Conservation (phyloP, 768 basidiomycete genomes). For the Leccinum rimulosum region DNA sequence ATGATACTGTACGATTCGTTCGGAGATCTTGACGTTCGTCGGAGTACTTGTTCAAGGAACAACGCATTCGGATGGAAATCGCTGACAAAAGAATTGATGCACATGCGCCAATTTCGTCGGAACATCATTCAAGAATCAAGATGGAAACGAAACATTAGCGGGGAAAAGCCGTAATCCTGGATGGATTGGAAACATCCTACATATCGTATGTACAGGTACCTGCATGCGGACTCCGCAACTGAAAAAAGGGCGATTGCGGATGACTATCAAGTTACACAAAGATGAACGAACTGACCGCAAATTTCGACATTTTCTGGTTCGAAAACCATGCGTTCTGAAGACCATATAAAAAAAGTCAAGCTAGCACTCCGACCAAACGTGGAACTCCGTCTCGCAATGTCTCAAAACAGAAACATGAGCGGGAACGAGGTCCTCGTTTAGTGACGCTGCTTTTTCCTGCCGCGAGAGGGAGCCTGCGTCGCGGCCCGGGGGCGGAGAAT, state of each 20-base stretch:
- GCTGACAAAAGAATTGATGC: neutral
- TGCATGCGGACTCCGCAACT: neutral
- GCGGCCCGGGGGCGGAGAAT: conserved; percentile 5
- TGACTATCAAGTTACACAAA: neutral
- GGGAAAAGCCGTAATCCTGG: neutral
- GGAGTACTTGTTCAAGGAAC: no score
- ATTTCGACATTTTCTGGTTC: neutral
- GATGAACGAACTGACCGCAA: neutral
- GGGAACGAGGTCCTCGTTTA: conserved; percentile 13
- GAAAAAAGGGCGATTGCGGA: neutral
- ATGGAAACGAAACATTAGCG: neutral
- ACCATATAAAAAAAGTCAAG: neutral
- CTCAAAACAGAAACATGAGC: neutral
- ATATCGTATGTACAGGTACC: neutral
- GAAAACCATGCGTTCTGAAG: neutral
- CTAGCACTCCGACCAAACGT: neutral
- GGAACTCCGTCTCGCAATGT: conserved; percentile 3
- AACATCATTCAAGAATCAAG: no score
- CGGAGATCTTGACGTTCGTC: neutral
- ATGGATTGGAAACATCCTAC: neutral
- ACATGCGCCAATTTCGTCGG: neutral
- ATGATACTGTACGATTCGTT: no score
- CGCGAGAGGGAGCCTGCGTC: neutral
- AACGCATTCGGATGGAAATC: no score
- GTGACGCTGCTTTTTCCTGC: conserved; percentile 5